Conservation (phyloP, 768 basidiomycete genomes). For the Lactarius deliciosus region DNA sequence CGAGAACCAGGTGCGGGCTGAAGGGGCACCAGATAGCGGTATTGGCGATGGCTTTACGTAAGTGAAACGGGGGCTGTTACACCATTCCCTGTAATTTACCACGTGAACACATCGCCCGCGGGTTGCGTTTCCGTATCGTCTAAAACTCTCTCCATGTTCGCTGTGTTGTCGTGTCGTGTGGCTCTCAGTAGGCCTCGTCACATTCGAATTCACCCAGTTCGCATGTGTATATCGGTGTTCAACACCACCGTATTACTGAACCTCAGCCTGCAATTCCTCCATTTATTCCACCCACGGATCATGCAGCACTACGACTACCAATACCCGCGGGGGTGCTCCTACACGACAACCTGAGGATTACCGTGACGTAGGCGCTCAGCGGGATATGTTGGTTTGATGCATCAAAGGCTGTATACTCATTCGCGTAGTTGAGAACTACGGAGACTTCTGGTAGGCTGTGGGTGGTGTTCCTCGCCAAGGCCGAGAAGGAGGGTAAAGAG, state of each 20-base stretch:
- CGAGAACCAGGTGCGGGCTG: neutral
- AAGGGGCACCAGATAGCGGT: neutral
- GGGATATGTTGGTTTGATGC: no score
- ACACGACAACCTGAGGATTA: no score
- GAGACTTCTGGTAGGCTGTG: neutral
- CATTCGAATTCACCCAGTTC: no score
- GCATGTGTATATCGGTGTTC: no score
- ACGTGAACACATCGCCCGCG: neutral
- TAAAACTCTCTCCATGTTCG: no score
- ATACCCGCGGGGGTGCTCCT: neutral
- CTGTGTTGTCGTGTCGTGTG: no score
- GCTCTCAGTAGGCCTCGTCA: no score
- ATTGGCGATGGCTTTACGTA: neutral
- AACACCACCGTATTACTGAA: neutral
- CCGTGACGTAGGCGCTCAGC: neutral
- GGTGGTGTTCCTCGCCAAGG: neutral
- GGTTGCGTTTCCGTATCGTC: neutral
- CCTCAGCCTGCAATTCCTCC: neutral
- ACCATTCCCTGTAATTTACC: no score
- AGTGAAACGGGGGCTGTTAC: no score
- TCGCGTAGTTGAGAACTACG: neutral
- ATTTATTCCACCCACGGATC: neutral
- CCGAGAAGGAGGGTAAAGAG: neutral
- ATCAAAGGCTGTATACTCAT: slow-evolving; percentile 1
- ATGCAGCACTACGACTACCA: neutral